Percentiles rank a stretch among this genome's conserved stretches.
phyloP scores from a whole-genome alignment of 768 basidiomycete species.

The Tephrocybe sp. region DNA sequence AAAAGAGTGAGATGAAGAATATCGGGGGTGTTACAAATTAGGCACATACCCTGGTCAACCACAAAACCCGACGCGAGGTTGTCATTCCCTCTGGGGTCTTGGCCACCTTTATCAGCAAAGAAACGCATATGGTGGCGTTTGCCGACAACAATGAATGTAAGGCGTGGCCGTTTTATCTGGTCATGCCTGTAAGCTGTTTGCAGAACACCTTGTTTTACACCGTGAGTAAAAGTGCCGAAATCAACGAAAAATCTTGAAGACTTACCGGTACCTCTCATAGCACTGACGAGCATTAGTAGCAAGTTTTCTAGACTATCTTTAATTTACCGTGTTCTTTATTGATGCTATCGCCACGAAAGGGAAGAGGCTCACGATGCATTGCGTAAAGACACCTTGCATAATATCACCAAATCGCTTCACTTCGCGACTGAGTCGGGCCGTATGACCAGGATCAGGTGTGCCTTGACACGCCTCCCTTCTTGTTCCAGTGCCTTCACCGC shows the following conservation, averaged over 20 bases:
- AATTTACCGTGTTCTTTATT: neutral
- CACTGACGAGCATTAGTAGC: constrained; percentile 12
- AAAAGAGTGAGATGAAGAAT: constrained; percentile 27
- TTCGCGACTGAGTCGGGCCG: constrained; percentile 27
- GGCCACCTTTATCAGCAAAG: constrained; percentile 45
- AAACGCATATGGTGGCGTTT: constrained; percentile 53
- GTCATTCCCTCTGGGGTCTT: constrained; percentile 58
- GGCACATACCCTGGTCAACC: constrained; percentile 40
- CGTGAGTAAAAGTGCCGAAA: neutral
- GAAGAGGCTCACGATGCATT: constrained; percentile 53
- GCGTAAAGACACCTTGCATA: constrained; percentile 60
- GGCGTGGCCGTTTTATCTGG: constrained; percentile 37
- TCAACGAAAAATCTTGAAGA: too few relatives aligned
- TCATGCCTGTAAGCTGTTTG: constrained; percentile 32
- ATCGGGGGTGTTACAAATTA: neutral
- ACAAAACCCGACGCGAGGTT: constrained; percentile 53
- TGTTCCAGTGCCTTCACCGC: constrained; percentile 11
- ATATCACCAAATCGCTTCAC: constrained; percentile 38
- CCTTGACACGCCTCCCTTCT: constrained; percentile 7
- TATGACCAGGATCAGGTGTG: constrained; percentile 27
- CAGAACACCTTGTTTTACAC: constrained; percentile 1
- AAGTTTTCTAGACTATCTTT: constrained; percentile 31
- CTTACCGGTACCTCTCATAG: constrained; percentile 20
- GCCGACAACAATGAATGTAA: constrained; percentile 62
- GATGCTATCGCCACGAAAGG: neutral